Percentiles rank a stretch among this genome's conserved stretches.
These are phyloP conservation scores for Anaeramoeba flamelloides DNA, from an alignment of 78 protist species.

Conservation along the genomic window DNA sequence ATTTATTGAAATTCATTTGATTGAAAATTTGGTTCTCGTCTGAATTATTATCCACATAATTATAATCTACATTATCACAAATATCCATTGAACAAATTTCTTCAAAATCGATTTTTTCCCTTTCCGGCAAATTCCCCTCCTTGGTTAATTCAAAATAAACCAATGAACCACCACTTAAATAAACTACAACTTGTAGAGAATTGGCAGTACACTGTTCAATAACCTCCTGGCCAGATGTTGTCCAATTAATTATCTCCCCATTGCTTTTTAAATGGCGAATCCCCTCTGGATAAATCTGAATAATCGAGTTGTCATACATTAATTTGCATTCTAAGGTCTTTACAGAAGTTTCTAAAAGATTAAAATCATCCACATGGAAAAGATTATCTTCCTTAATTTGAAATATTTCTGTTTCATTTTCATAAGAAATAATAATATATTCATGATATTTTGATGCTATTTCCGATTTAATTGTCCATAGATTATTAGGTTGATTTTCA, in stretches of 20 bases:
- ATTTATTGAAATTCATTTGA: too few relatives aligned
- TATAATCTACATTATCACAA: too few relatives aligned
- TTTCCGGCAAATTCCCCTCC: neutral
- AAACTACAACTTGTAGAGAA: neutral
- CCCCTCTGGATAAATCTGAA: neutral
- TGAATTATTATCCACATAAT: too few relatives aligned
- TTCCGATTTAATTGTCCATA: neutral
- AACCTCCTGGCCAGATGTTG: neutral
- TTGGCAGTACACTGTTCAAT: neutral
- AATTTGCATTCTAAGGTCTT: neutral
- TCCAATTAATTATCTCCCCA: neutral
- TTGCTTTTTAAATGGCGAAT: neutral
- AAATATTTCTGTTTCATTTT: neutral
- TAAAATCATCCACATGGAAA: neutral
- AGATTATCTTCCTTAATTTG: neutral
- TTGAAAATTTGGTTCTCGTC: too few relatives aligned
- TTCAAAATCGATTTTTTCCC: neutral
- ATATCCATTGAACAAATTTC: neutral
- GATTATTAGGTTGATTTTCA: neutral
- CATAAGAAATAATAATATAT: neutral
- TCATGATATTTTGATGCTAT: neutral
- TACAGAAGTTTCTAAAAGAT: neutral
- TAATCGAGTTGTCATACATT: neutral
- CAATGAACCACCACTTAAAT: neutral
- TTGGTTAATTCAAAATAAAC: neutral